Percentiles rank a stretch among this genome's conserved stretches.
These are phyloP conservation scores for Aspergillus calidoustus DNA, from an alignment of 2,329 filamentous ascomycete species.

Conservation along the genomic window DNA sequence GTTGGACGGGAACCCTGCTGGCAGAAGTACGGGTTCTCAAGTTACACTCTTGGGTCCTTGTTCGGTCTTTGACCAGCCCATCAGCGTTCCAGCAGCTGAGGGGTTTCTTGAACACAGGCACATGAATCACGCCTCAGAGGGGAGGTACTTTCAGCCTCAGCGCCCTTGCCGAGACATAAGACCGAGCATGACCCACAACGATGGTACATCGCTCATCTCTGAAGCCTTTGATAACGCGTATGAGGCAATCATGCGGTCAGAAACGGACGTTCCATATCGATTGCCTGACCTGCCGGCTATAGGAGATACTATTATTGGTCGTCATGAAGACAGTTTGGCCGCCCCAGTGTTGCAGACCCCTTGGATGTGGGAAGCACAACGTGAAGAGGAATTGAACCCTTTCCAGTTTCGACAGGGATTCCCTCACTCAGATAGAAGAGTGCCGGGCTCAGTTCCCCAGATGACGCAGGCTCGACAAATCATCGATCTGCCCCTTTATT, in stretches of 20 bases:
- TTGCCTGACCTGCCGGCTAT: neutral
- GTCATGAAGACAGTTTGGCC: neutral
- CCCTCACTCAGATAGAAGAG: neutral
- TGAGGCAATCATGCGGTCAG: slow-evolving; percentile 20
- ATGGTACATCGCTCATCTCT: slow-evolving; percentile 3
- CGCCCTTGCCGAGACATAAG: neutral
- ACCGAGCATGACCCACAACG: neutral
- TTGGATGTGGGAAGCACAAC: neutral
- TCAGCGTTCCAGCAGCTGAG: neutral
- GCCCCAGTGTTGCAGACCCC: neutral
- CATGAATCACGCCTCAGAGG: neutral
- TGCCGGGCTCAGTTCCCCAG: neutral
- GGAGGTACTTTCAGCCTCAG: neutral
- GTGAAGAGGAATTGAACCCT: neutral
- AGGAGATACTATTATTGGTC: neutral
- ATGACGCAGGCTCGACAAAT: neutral
- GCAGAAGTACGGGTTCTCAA: neutral
- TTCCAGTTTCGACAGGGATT: neutral
- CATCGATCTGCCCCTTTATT: neutral
- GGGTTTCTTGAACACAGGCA: neutral
- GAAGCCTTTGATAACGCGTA: slow-evolving; percentile 19
- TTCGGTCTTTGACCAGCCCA: neutral
- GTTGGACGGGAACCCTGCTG: neutral
- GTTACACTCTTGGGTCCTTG: neutral
- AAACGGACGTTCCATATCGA: neutral